These are phyloP conservation scores for Karstenula rhodostoma DNA, from an alignment of 2,329 filamentous ascomycete species.

Conservation along the genomic window DNA sequence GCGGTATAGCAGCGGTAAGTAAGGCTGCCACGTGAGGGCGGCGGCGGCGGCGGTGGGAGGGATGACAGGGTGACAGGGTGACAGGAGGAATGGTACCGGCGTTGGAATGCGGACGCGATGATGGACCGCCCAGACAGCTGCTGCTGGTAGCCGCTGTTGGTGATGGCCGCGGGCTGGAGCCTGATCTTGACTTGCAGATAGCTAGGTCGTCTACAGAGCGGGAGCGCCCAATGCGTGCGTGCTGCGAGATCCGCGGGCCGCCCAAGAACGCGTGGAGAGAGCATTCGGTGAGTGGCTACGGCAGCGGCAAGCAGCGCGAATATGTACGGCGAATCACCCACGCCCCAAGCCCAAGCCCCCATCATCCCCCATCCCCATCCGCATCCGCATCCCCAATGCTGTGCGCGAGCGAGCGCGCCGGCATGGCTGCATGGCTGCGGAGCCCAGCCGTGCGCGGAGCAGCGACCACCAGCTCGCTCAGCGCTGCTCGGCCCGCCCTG, in stretches of 20 bases:
- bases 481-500: conserved; percentile 16
- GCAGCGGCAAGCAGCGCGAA: conserved; percentile 9
- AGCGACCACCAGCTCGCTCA: conserved; percentile 10
- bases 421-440: conserved; percentile 18
- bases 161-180: background rate
- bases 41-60: conserved; percentile 23
- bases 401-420: background rate
- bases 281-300: conserved; percentile 12
- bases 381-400: too few relatives aligned
- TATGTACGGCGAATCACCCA: conserved; percentile 17
- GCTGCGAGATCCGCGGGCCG: conserved; percentile 17
- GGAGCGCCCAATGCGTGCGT: conserved; percentile 11
- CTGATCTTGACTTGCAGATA: conserved; percentile 12
- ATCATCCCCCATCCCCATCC: too few relatives aligned
- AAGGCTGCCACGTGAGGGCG: conserved; percentile 27
- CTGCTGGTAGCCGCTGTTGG: conserved; percentile 24
- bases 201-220: too few relatives aligned
- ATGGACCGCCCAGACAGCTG: conserved; percentile 18
- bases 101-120: conserved; percentile 21
- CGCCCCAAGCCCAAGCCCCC: background rate
- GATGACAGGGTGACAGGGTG: conserved; percentile 16
- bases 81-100: conserved; percentile 13
- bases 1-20: conserved; percentile 13
- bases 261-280: conserved; percentile 18
- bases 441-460: conserved; percentile 26